phyloP scores from a whole-genome alignment of 345 rosid genomes.

The Eucalyptus dawsonii region DNA sequence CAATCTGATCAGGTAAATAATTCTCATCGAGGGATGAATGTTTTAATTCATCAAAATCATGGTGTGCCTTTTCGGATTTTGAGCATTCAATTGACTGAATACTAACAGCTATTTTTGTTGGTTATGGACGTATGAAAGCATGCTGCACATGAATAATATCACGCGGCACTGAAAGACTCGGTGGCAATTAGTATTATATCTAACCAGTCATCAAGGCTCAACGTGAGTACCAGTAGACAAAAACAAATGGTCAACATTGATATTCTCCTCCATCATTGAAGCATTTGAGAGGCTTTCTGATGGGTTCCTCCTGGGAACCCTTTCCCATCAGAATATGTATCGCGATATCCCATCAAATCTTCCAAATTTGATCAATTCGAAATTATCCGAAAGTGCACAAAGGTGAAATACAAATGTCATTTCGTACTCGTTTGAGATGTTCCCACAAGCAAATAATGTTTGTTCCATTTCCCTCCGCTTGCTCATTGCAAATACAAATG shows the following conservation, averaged over 20 bases:
- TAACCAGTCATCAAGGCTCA: not conserved
- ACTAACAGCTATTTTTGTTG: not conserved
- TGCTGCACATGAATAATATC: not conserved
- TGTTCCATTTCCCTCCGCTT: no score
- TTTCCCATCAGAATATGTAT: not conserved
- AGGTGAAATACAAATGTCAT: not conserved
- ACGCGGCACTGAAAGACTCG: not conserved
- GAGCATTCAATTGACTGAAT: not conserved
- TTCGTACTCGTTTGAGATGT: not conserved
- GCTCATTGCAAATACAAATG: no score
- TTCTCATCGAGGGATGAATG: not conserved
- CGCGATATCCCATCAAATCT: not conserved
- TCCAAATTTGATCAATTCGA: not conserved
- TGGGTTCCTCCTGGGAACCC: not conserved
- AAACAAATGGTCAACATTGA: not conserved
- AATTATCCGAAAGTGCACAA: not conserved
- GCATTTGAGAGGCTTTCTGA: not conserved
- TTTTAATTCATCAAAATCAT: not conserved
- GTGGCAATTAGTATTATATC: not conserved
- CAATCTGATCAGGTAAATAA: conserved; percentile 27
- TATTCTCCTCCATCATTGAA: not conserved
- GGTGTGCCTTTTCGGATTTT: not conserved
- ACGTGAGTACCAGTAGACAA: not conserved
- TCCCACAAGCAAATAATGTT: not conserved
- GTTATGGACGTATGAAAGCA: not conserved